Evolutionary conservation across 1,284 basidiomycete genomes (phyloP).

Genomic region (Omphalotus olearius): DNA sequence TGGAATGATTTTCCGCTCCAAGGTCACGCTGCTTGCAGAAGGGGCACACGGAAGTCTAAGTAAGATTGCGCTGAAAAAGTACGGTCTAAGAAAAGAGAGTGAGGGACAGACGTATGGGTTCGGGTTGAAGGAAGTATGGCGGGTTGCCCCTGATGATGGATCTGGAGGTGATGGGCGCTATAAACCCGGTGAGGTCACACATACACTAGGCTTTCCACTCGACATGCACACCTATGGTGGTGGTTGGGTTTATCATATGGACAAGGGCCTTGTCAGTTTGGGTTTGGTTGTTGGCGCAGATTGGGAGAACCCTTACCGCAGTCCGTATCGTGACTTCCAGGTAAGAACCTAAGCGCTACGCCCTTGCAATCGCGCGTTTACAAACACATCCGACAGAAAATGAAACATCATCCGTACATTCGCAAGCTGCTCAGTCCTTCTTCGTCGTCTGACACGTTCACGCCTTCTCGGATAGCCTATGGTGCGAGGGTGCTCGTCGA

Average conservation of each 20-base stretch:
- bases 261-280: conserved; percentile 85
- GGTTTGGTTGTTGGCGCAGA: conserved; percentile 94
- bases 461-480: conserved; percentile 68
- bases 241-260: conserved; percentile 96
- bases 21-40: conserved; percentile 93
- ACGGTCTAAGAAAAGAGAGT: conserved; percentile 72
- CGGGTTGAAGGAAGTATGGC: conserved; percentile 98
- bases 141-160: conserved; percentile 48
- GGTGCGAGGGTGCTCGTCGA: conserved; percentile 92
- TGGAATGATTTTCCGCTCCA: conserved; percentile 95
- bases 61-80: conserved; percentile 78
- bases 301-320: conserved; percentile 92
- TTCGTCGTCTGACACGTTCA: conserved; percentile 45
- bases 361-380: conserved; percentile 2
- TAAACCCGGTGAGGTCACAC: conserved; percentile 82
- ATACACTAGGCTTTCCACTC: conserved; percentile 95
- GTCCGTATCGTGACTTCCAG: conserved; percentile 93
- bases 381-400: conserved; percentile 49
- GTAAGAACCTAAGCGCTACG: conserved; percentile 33
- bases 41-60: conserved; percentile 93
- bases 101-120: conserved; percentile 97
- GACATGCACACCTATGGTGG: conserved; percentile 89
- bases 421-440: conserved; percentile 75
- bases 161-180: conserved; percentile 32
- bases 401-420: conserved; percentile 98